Evolutionary conservation across 176 grass and related monocot genomes (phyloP).

Genomic region (Triticum turgidum): DNA sequence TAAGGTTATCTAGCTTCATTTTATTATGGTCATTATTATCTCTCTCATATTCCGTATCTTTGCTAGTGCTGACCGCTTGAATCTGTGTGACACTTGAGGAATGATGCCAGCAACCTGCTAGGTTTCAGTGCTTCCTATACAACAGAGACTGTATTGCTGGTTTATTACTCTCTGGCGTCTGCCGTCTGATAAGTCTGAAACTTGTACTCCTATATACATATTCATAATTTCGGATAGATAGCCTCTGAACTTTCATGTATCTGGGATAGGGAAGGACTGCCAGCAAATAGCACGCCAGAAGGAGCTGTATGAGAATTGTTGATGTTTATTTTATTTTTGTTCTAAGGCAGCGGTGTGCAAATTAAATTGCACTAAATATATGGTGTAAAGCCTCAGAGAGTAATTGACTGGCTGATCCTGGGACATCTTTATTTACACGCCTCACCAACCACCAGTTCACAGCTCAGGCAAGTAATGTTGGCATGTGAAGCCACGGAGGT

Average conservation of each 20-base stretch:
- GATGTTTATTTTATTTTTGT: background rate
- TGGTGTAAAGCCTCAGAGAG: background rate
- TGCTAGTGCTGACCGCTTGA: background rate
- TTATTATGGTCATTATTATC: background rate
- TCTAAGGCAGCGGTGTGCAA: background rate
- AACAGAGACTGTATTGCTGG: background rate
- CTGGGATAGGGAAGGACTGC: too few relatives aligned
- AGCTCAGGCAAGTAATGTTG: constrained; percentile 14
- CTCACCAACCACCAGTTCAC: background rate
- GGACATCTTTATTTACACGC: constrained; percentile 11
- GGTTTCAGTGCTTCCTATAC: background rate
- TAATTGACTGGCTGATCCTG: background rate
- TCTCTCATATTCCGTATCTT: background rate
- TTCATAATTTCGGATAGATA: too few relatives aligned
- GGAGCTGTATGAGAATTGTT: background rate
- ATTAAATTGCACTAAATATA: background rate
- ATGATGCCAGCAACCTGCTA: background rate
- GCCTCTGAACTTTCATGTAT: too few relatives aligned
- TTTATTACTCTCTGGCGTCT: background rate
- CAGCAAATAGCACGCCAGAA: background rate
- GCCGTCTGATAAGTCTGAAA: background rate
- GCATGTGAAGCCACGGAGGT: background rate
- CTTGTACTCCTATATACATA: too few relatives aligned
- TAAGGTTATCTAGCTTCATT: background rate
- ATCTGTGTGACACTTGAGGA: background rate